Percentiles rank a stretch among this genome's conserved stretches.
These are phyloP conservation scores for Pseudogymnoascus sp. DNA, from an alignment of 2,329 filamentous ascomycete genomes.

Conservation along the genomic window DNA sequence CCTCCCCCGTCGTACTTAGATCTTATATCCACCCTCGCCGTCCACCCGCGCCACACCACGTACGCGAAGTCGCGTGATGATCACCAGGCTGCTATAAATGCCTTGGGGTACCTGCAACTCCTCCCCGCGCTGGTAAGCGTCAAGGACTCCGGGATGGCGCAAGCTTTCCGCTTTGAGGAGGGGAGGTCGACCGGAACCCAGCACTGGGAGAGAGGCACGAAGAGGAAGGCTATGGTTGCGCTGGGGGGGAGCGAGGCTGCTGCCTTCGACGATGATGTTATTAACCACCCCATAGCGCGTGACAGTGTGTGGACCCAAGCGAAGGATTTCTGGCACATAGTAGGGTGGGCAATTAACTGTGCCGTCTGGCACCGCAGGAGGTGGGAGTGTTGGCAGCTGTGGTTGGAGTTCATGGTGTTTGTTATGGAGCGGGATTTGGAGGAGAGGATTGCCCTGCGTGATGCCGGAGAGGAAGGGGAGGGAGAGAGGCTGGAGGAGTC, in stretches of 20 bases:
- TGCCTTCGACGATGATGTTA: constrained; percentile 34
- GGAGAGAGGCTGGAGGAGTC: constrained; percentile 39
- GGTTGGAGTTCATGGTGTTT: constrained; percentile 73
- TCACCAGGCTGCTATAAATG: neutral
- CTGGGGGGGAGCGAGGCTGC: constrained; percentile 30
- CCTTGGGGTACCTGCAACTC: neutral
- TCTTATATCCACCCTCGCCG: constrained; percentile 68
- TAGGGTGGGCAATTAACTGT: constrained; percentile 93
- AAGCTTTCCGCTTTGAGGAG: constrained; percentile 38
- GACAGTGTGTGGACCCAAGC: constrained; percentile 63
- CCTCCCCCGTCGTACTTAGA: constrained; percentile 67
- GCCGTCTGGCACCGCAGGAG: constrained; percentile 61
- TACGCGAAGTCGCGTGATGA: constrained; percentile 51
- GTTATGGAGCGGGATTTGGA: constrained; percentile 57
- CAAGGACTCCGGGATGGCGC: neutral
- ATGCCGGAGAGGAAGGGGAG: constrained; percentile 19
- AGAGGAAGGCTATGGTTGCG: constrained; percentile 29
- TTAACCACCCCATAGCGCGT: constrained; percentile 53
- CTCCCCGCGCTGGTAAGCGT: neutral
- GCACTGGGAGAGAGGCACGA: constrained; percentile 23
- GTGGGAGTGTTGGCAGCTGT: constrained; percentile 74
- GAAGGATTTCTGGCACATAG: constrained; percentile 78
- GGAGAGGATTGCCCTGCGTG: constrained; percentile 9
- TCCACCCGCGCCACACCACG: constrained; percentile 73
- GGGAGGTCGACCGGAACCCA: constrained; percentile 16